A percentile compares a stretch with the other conserved stretches of the same genome.
Conservation (phyloP, 2,329 filamentous ascomycete species). For the Calonectria multiphialidica region DNA sequence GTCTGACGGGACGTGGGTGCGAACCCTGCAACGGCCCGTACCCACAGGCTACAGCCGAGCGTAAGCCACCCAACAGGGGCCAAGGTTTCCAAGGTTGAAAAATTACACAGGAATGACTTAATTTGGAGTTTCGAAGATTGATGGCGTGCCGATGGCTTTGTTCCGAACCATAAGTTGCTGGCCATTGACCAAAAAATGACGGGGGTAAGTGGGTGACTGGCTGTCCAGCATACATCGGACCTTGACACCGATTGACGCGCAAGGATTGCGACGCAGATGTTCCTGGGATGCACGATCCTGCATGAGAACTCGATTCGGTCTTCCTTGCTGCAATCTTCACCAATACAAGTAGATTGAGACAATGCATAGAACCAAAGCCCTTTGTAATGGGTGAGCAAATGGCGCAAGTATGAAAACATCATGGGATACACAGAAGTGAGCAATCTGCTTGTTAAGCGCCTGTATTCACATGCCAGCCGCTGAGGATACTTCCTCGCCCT, state of each 20-base stretch:
- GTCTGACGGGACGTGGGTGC: neutral
- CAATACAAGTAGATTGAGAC: neutral
- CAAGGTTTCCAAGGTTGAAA: neutral
- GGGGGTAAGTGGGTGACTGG: neutral
- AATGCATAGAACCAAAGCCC: neutral
- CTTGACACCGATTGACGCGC: neutral
- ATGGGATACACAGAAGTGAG: neutral
- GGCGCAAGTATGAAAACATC: neutral
- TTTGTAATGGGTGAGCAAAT: too few relatives aligned
- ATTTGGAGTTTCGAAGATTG: neutral
- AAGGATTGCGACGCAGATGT: neutral
- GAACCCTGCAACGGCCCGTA: conserved; percentile 8
- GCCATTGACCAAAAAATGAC: neutral
- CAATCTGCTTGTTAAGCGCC: neutral
- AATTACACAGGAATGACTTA: neutral
- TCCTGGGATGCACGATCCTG: neutral
- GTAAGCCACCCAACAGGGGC: conserved; percentile 9
- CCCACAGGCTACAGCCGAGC: conserved; percentile 20
- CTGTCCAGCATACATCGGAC: neutral
- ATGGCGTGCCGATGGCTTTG: neutral
- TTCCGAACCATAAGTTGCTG: neutral
- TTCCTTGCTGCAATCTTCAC: too few relatives aligned
- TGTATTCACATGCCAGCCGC: neutral
- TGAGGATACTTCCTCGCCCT: neutral
- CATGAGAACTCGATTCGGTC: neutral